These are phyloP conservation scores for Xylariaceae sp. DNA, from an alignment of 2,329 filamentous ascomycete genomes.

Conservation along the genomic window DNA sequence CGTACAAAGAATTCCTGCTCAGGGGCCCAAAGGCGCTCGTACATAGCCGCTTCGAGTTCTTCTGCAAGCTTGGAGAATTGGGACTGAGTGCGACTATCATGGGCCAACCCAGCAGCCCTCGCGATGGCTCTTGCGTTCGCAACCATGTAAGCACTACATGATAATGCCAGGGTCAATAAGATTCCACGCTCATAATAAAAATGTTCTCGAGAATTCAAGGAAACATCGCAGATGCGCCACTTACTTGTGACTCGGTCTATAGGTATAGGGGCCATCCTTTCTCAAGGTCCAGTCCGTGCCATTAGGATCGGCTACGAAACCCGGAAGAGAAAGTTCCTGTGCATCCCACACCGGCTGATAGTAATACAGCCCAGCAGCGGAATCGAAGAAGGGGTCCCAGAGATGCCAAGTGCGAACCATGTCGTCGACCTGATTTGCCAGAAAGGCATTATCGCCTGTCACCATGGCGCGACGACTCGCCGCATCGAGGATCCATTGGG, in stretches of 20 bases:
- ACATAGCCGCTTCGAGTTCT: conserved; percentile 33
- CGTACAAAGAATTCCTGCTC: conserved; percentile 36
- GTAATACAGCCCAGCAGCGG: conserved; percentile 37
- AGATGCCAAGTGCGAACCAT: conserved; percentile 36
- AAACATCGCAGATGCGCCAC: background rate
- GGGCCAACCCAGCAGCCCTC: conserved; percentile 33
- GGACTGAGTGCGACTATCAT: conserved; percentile 28
- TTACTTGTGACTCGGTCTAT: conserved; percentile 38
- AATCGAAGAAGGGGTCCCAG: conserved; percentile 37
- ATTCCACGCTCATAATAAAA: too few relatives aligned
- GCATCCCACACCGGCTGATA: conserved; percentile 40
- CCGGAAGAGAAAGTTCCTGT: conserved; percentile 38
- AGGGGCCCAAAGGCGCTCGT: conserved; percentile 35
- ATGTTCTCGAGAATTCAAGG: background rate
- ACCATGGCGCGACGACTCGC: conserved; percentile 34
- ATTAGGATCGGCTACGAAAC: conserved; percentile 35
- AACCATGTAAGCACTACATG: conserved; percentile 36
- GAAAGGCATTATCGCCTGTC: conserved; percentile 35
- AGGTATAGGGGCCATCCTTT: conserved; percentile 38
- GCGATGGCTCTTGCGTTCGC: conserved; percentile 39
- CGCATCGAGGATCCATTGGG: conserved; percentile 35
- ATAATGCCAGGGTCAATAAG: conserved; percentile 1
- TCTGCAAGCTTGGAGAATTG: conserved; percentile 34
- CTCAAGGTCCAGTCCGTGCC: conserved; percentile 29
- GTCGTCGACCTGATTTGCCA: conserved; percentile 37